These are phyloP conservation scores for Clonostachys rhizophaga DNA, from an alignment of 2,329 filamentous ascomycete genomes.

Conservation along the genomic window DNA sequence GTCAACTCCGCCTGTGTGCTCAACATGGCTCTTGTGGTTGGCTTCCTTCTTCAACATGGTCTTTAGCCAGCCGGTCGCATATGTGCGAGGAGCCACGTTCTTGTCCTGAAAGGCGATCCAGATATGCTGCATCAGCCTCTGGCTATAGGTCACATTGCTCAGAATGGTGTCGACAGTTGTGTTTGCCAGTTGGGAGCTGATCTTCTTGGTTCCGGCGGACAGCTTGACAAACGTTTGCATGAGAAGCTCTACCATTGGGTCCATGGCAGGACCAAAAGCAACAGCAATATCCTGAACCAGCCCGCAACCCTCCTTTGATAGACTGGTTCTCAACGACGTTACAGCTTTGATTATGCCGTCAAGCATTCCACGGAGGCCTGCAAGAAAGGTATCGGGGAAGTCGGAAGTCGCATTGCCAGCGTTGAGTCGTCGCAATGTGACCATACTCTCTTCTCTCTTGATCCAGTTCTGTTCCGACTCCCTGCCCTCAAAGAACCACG, in stretches of 20 bases:
- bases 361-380: conserved; percentile 66
- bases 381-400: conserved; percentile 66
- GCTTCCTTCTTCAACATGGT: conserved; percentile 75
- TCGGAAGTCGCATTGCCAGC: conserved; percentile 81
- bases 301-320: conserved; percentile 81
- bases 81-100: conserved; percentile 81
- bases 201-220: conserved; percentile 87
- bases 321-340: conserved; percentile 80
- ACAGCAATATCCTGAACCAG: conserved; percentile 81
- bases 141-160: conserved; percentile 72
- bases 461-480: conserved; percentile 92
- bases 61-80: conserved; percentile 77
- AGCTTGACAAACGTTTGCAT: conserved; percentile 89
- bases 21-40: conserved; percentile 74
- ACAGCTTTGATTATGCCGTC: conserved; percentile 87
- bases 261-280: conserved; percentile 71
- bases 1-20: conserved; percentile 80
- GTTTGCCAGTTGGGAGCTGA: conserved; percentile 80
- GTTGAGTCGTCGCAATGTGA: conserved; percentile 71
- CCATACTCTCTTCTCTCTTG: conserved; percentile 75
- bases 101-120: conserved; percentile 84
- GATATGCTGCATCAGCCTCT: conserved; percentile 80
- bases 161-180: conserved; percentile 76
- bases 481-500: conserved; percentile 75
- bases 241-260: conserved; percentile 84